Base-by-base conservation (phyloP, 768 basidiomycete genomes). In the Termitomyces sp. region DNA sequence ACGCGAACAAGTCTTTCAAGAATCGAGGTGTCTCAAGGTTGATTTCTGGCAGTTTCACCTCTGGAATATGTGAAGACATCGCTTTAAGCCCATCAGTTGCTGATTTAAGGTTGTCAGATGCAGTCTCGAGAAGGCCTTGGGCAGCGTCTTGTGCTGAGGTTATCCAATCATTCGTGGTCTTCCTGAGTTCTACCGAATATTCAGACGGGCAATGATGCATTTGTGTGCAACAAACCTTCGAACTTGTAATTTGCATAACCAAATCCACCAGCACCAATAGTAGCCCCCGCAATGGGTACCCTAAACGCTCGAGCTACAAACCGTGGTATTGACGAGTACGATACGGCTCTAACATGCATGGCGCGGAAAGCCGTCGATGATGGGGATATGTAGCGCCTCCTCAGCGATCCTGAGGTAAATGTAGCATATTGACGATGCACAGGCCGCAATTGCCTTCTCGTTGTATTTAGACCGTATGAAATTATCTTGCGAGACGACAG, bases 171-270 rank as follows among this genome's bases (percentile, higher is more conserved):
- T 76, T 75, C 2, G 92, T 87, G 59, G 78, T 82, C 66, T 83
- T 87, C 66, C 83, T 78, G 66, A 93, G 79, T 70, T 93, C 92
- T 94, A 59, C 31, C 31, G n/a, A n/a, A 15, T 36, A 31, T 16
- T 58, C 9, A 41, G 33, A 54, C 63, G 39, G 53, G 54, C 27
- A 2, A 53, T 34, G 4, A 55, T 22, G 37, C 27, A n/a, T 27
- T 53, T 30, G 55, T 36, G 45, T 8, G 0, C 56, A 36, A 72
- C 81, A 63, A 61, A 93, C 95, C 93, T 78, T 98, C 95, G 66
- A 96, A 88, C 75, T 95, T 95, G 78, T 96, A 96, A 71, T 96
- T 95, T 22, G 94, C 95, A 73, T 97, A 98, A 5, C 92, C 93
- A 58, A 96, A 76, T 0, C 93, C 88, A 11, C 95, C 95, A 0